Percentiles rank a stretch among this genome's conserved stretches.
phyloP scores from a whole-genome alignment of 108 stramenopile species.

The Fragilaria radians region DNA sequence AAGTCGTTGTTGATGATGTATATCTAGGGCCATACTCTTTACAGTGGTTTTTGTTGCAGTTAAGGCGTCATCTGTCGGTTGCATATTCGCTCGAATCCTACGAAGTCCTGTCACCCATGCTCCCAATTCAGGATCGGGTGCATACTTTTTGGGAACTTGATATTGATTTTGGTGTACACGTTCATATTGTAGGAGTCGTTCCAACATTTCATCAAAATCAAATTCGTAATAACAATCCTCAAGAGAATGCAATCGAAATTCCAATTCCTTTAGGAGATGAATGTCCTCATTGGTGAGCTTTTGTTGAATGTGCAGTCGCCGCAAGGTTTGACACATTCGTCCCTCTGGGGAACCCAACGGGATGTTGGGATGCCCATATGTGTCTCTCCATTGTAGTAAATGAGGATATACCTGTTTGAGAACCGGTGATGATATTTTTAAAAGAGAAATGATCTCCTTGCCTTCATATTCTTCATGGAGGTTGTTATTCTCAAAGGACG shows the following conservation, averaged over 20 bases:
- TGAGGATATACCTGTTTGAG: slow-evolving; percentile 50
- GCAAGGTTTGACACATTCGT: slow-evolving; percentile 51
- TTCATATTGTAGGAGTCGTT: slow-evolving; percentile 42
- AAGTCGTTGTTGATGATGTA: slow-evolving; percentile 42
- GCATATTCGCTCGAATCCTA: slow-evolving; percentile 24
- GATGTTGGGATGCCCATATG: slow-evolving; percentile 74
- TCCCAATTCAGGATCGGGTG: slow-evolving; percentile 68
- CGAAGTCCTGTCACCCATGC: slow-evolving; percentile 84
- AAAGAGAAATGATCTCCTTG: no score
- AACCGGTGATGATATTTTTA: slow-evolving; percentile 48
- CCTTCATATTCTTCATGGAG: no score
- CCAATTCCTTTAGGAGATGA: slow-evolving; percentile 36
- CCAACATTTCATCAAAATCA: slow-evolving; percentile 62
- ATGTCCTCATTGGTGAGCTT: slow-evolving; percentile 52
- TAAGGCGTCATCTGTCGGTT: slow-evolving; percentile 5
- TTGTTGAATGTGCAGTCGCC: slow-evolving; percentile 59
- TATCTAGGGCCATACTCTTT: slow-evolving; percentile 30
- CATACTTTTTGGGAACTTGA: slow-evolving; percentile 81
- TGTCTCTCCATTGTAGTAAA: slow-evolving; percentile 36
- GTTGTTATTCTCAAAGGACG: no score
- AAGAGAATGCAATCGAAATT: slow-evolving; percentile 57
- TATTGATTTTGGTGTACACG: slow-evolving; percentile 36
- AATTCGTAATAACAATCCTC: slow-evolving; percentile 74
- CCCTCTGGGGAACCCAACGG: slow-evolving; percentile 61
- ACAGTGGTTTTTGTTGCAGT: no score